These are phyloP conservation scores for Jackrogersella multiformis DNA, from an alignment of 495 filamentous ascomycete genomes.

Conservation along the genomic window DNA sequence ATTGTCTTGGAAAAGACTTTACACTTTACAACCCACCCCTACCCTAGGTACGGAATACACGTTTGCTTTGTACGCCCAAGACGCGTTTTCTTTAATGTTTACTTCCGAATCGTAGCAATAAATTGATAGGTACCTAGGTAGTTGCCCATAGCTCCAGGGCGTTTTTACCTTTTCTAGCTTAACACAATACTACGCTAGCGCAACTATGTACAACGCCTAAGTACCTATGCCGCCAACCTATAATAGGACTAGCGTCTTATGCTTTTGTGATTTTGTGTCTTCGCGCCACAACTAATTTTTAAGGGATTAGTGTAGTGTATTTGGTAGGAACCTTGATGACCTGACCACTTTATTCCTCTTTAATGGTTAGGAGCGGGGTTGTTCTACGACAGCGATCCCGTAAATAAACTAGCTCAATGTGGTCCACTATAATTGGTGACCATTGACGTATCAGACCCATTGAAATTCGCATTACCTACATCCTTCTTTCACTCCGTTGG, in stretches of 20 bases:
- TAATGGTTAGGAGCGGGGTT: conserved; percentile 2
- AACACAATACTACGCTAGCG: neutral
- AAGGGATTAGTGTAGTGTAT: neutral
- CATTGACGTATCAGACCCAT: conserved; percentile 46
- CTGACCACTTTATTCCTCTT: neutral
- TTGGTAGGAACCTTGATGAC: conserved; percentile 26
- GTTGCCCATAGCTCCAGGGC: conserved; percentile 3
- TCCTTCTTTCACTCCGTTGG: conserved; percentile 16
- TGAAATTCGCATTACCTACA: conserved; percentile 36
- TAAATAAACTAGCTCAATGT: conserved; percentile 5
- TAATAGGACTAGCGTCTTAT: neutral
- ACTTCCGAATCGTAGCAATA: neutral
- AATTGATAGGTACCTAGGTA: neutral
- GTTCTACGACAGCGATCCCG: neutral
- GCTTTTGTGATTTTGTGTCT: neutral
- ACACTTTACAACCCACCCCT: neutral
- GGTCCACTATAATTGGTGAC: conserved; percentile 6
- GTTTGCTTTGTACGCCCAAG: neutral
- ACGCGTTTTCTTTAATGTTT: conserved; percentile 12
- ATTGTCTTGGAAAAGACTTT: too few species aligned
- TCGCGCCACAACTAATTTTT: neutral
- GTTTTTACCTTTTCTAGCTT: neutral
- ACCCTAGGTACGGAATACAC: neutral
- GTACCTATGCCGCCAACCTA: neutral
- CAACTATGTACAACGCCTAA: too few species aligned